A percentile compares a stretch with the other conserved stretches of the same genome.
These are phyloP conservation scores for Volutella citrinella DNA, from an alignment of 2,329 filamentous ascomycete species.

Conservation along the genomic window DNA sequence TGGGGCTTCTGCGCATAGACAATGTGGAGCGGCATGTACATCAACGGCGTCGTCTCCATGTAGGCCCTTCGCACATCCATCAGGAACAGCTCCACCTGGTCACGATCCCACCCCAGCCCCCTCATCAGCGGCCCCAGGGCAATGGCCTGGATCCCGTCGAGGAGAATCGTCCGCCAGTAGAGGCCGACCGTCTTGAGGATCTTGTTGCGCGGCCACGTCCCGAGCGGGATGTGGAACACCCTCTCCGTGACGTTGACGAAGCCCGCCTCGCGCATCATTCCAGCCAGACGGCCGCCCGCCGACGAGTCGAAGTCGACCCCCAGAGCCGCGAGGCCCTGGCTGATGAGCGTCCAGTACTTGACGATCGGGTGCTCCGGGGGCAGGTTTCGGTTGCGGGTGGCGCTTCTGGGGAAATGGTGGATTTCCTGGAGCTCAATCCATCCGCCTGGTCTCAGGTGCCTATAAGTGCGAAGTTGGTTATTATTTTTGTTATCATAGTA, in stretches of 20 bases:
- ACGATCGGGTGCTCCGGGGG: slow-evolving; percentile 38
- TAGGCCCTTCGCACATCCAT: slow-evolving; percentile 48
- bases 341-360: slow-evolving; percentile 46
- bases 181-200: slow-evolving; percentile 49
- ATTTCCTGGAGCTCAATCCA: slow-evolving; percentile 57
- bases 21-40: slow-evolving; percentile 56
- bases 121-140: slow-evolving; percentile 50
- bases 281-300: slow-evolving; percentile 38
- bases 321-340: slow-evolving; percentile 39
- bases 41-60: slow-evolving; percentile 40
- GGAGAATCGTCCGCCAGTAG: slow-evolving; percentile 49
- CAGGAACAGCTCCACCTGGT: slow-evolving; percentile 48
- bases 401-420: slow-evolving; percentile 45
- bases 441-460: slow-evolving; percentile 51
- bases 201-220: slow-evolving; percentile 52
- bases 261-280: slow-evolving; percentile 47
- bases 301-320: slow-evolving; percentile 47
- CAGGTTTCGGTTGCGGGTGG: slow-evolving; percentile 37
- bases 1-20: slow-evolving; percentile 52
- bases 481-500: slow-evolving; percentile 2
- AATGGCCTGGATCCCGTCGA: slow-evolving; percentile 50
- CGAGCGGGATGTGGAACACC: slow-evolving; percentile 51
- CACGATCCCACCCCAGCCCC: slow-evolving; percentile 44
- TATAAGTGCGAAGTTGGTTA: too few relatives aligned
- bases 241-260: slow-evolving; percentile 50